Percentiles rank a stretch among this genome's conserved stretches.
Evolutionary conservation across 2,329 filamentous ascomycete genomes (phyloP).

Genomic region (Nigrospora sphaerica): DNA sequence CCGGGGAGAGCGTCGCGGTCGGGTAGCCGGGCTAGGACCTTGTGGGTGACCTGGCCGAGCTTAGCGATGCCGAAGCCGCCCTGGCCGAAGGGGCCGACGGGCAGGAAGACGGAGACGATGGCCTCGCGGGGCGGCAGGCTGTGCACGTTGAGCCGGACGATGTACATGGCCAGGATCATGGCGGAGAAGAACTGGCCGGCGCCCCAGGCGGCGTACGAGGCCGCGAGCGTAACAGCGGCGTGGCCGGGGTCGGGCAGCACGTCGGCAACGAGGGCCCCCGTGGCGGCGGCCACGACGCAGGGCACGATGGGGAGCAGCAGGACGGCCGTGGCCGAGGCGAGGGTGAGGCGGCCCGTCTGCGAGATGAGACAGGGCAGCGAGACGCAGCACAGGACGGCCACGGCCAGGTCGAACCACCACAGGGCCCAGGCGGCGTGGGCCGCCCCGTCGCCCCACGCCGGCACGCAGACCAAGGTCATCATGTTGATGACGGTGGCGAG

Average conservation of each 20-base stretch:
- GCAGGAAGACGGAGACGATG: constrained; percentile 56
- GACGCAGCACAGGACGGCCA: constrained; percentile 24
- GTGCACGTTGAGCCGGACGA: constrained; percentile 60
- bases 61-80: constrained; percentile 47
- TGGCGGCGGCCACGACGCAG: constrained; percentile 54
- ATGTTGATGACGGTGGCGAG: constrained; percentile 54
- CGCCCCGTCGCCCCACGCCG: constrained; percentile 46
- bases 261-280: constrained; percentile 57
- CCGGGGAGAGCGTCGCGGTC: constrained; percentile 41
- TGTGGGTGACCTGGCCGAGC: constrained; percentile 29
- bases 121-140: constrained; percentile 59
- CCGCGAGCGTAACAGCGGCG: constrained; percentile 55
- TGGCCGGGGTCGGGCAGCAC: constrained; percentile 46
- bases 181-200: constrained; percentile 39
- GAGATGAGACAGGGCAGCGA: constrained; percentile 46
- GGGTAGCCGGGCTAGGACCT: constrained; percentile 19
- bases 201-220: constrained; percentile 63
- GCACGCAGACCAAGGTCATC: constrained; percentile 49
- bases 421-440: constrained; percentile 41
- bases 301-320: constrained; percentile 57
- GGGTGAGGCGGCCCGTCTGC: neutral
- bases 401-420: constrained; percentile 45
- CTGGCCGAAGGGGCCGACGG: constrained; percentile 55
- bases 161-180: constrained; percentile 57
- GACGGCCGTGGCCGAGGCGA: neutral